Percentiles rank a stretch among this genome's conserved stretches.
Conservation (phyloP, 805 yeast species). For the Ogataea pignaliae region DNA sequence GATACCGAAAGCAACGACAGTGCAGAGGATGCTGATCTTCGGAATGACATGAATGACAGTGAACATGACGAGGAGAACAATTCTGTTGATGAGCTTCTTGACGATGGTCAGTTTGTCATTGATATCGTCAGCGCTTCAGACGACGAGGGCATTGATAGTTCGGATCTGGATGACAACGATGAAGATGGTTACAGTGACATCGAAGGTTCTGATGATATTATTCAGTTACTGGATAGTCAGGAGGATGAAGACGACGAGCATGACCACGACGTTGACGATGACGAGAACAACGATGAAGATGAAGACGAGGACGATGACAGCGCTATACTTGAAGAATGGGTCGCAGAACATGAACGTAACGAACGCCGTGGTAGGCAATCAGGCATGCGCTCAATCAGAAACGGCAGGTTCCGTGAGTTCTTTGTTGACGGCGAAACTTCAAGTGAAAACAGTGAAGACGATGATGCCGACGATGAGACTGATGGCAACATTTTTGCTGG, state of each 20-base stretch:
- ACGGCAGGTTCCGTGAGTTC: conserved; percentile 3
- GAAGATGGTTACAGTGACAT: conserved; percentile 16
- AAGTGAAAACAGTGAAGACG: conserved; percentile 3
- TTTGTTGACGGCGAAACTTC: conserved; percentile 11
- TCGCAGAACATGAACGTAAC: conserved; percentile 26
- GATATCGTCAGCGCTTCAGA: conserved; percentile 27
- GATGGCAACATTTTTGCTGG: conserved; percentile 9
- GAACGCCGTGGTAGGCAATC: conserved; percentile 16
- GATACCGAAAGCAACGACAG: conserved; percentile 8
- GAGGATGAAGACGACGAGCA: conserved; percentile 14
- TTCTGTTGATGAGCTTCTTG: conserved; percentile 22
- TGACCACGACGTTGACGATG: conserved; percentile 22
- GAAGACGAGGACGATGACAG: conserved; percentile 26
- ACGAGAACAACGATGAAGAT: conserved; percentile 10
- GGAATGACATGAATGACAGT: conserved; percentile 18
- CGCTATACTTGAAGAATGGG: conserved; percentile 29
- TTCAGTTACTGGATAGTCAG: conserved; percentile 15
- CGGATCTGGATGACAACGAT: conserved; percentile 20
- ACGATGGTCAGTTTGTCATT: conserved; percentile 23
- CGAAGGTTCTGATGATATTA: conserved; percentile 13
- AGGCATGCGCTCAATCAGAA: conserved; percentile 4
- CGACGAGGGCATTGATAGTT: conserved; percentile 16
- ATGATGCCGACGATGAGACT: conserved; percentile 4
- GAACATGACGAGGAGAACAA: conserved; percentile 14
- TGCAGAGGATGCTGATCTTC: conserved; percentile 8